phyloP scores from a whole-genome alignment of 2,329 filamentous ascomycete species.

The Hortaea sp. region DNA sequence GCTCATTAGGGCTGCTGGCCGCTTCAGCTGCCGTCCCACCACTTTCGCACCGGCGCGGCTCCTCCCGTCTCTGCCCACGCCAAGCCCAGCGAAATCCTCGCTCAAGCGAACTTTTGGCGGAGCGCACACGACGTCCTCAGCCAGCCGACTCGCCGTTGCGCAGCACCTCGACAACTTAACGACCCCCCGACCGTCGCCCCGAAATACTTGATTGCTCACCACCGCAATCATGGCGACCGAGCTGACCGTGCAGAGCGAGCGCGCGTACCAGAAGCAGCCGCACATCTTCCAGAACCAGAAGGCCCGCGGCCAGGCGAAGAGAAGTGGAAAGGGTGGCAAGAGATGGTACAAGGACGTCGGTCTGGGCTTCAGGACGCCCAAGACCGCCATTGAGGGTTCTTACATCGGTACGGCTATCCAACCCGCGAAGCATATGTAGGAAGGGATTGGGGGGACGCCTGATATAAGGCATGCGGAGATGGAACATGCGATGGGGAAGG shows the following conservation, averaged over 20 bases:
- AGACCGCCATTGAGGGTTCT: conserved; percentile 94
- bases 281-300: conserved; percentile 99
- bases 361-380: conserved; percentile 97
- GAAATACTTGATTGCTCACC: conserved; percentile 8
- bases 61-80: neutral
- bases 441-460: conserved; percentile 2
- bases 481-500: neutral
- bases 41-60: neutral
- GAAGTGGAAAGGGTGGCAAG: conserved; percentile 83
- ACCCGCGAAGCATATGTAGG: neutral
- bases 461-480: neutral
- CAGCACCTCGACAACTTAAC: neutral
- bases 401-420: conserved; percentile 76
- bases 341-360: conserved; percentile 99
- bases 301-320: conserved; percentile 71
- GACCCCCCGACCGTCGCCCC: neutral
- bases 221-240: conserved; percentile 82
- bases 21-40: too few relatives aligned
- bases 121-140: neutral
- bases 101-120: neutral
- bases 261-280: conserved; percentile 99
- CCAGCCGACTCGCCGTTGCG: neutral
- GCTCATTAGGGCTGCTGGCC: too few relatives aligned
- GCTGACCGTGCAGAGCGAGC: conserved; percentile 99
- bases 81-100: neutral